These are phyloP conservation scores for Musa beccarii DNA, from an alignment of 176 grass and related monocot species.

Conservation along the genomic window DNA sequence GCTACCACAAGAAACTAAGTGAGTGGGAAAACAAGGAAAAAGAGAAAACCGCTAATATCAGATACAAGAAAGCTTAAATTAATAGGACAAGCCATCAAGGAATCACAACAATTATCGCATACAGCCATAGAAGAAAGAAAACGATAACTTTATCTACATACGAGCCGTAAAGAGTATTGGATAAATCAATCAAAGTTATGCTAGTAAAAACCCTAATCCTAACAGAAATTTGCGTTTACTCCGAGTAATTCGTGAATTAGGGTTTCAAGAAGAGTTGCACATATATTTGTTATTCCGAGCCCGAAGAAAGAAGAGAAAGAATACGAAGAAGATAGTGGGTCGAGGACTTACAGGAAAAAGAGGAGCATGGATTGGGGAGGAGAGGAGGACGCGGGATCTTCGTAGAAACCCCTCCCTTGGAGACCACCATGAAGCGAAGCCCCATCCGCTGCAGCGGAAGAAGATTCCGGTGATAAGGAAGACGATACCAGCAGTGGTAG, in stretches of 20 bases:
- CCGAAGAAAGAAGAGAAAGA: too few species aligned
- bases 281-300: too few species aligned
- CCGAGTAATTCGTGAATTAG: too few species aligned
- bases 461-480: neutral
- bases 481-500: neutral
- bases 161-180: too few species aligned
- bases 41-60: neutral
- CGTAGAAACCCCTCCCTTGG: neutral
- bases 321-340: too few species aligned
- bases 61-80: neutral
- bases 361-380: neutral
- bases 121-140: neutral
- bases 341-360: neutral
- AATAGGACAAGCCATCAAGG: neutral
- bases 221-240: too few species aligned
- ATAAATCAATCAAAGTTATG: too few species aligned
- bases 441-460: neutral
- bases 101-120: too few species aligned
- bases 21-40: neutral
- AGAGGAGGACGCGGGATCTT: neutral
- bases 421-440: neutral
- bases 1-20: neutral
- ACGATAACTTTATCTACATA: too few species aligned
- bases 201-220: too few species aligned
- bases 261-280: too few species aligned